Evolutionary conservation across 2,329 filamentous ascomycete species (phyloP).

Genomic region (Ophiocordyceps australis): DNA sequence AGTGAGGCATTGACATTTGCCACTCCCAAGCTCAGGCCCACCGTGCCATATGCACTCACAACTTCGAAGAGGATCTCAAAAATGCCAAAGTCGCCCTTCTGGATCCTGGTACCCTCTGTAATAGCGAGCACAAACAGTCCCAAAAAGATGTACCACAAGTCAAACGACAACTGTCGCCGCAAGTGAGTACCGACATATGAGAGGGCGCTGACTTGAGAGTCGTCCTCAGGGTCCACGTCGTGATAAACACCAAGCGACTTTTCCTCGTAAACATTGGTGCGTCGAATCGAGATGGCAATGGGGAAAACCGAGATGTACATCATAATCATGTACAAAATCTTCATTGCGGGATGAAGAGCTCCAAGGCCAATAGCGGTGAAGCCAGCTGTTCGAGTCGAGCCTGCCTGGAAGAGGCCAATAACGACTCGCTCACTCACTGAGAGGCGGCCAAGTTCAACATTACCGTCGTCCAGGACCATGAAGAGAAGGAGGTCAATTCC

Average conservation of each 20-base stretch:
- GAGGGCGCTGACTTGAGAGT: constrained; percentile 36
- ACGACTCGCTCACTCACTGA: constrained; percentile 61
- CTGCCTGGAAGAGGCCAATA: constrained; percentile 79
- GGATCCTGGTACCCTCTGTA: constrained; percentile 57
- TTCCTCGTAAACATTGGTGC: constrained; percentile 94
- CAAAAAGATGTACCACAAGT: constrained; percentile 91
- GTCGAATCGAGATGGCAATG: constrained; percentile 84
- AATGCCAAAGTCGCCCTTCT: constrained; percentile 43
- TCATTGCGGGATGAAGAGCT: constrained; percentile 71
- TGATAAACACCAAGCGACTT: constrained; percentile 61
- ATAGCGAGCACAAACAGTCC: constrained; percentile 89
- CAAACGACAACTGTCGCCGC: constrained; percentile 84
- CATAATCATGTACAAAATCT: constrained; percentile 92
- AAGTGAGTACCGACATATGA: constrained; percentile 87
- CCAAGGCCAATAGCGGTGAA: constrained; percentile 69
- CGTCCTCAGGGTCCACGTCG: constrained; percentile 26
- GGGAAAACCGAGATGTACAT: constrained; percentile 99
- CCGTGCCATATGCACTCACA: constrained; percentile 83
- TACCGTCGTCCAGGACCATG: constrained; percentile 69
- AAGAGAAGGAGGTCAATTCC: constrained; percentile 78
- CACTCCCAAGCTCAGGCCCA: constrained; percentile 79
- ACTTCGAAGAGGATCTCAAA: constrained; percentile 68
- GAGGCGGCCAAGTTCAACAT: constrained; percentile 35
- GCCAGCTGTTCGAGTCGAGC: constrained; percentile 76
- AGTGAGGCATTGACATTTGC: constrained; percentile 60